Evolutionary conservation across 2,329 filamentous ascomycete species (phyloP).

Genomic region (Fusarium multiceps): DNA sequence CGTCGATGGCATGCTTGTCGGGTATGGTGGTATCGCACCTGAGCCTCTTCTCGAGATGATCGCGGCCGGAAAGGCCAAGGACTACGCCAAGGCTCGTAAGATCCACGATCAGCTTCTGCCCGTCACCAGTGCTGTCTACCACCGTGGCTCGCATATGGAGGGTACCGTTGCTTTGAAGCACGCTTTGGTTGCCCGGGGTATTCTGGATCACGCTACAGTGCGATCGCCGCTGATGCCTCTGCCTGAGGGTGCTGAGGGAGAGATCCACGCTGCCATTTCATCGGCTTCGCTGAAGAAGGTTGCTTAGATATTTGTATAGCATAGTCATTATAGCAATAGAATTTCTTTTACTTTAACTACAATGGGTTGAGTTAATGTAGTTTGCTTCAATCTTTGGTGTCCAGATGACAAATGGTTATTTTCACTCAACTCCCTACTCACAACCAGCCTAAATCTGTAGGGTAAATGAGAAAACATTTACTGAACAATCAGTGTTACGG

Average conservation of each 20-base stretch:
- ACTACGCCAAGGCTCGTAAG: conserved; percentile 60
- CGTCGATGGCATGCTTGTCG: conserved; percentile 65
- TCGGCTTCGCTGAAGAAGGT: conserved; percentile 17
- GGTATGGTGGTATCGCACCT: conserved; percentile 64
- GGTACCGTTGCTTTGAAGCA: conserved; percentile 65
- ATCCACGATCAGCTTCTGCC: conserved; percentile 64
- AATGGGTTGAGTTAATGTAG: fast-evolving
- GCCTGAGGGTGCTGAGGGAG: conserved; percentile 14
- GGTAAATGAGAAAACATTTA: no score
- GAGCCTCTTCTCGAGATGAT: conserved; percentile 63
- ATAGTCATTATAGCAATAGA: neutral
- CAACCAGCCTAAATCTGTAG: no score
- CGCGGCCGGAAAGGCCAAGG: conserved; percentile 60
- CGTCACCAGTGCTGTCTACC: conserved; percentile 65
- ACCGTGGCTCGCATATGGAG: conserved; percentile 66
- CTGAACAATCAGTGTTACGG: neutral
- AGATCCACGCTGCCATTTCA: conserved; percentile 20
- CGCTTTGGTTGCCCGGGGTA: conserved; percentile 62
- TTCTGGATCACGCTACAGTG: conserved; percentile 61
- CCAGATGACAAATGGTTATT: no score
- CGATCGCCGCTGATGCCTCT: conserved; percentile 56
- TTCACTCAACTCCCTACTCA: neutral
- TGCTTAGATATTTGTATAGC: neutral
- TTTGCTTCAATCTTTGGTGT: no score
- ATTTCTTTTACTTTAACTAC: neutral